phyloP scores from a whole-genome alignment of 176 grass and related monocot species.

The Oryza meyeriana region DNA sequence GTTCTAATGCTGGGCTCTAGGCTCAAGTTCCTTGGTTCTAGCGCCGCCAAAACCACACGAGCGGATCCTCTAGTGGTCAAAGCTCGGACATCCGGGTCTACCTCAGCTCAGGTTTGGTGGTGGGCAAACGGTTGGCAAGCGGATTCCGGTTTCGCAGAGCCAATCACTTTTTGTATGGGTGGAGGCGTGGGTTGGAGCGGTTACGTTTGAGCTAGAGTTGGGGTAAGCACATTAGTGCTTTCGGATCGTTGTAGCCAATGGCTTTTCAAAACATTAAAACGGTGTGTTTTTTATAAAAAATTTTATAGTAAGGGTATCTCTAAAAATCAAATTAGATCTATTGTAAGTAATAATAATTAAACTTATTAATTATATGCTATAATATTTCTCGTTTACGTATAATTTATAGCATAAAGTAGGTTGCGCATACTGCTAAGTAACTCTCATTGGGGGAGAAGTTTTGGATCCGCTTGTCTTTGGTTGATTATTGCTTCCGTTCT shows the following conservation, averaged over 20 bases:
- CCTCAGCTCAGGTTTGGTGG: not conserved
- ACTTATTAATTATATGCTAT: no score
- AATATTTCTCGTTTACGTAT: no score
- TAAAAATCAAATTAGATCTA: no score
- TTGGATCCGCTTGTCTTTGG: not conserved
- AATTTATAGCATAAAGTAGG: no score
- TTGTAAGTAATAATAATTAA: no score
- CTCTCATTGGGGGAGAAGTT: no score
- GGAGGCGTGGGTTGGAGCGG: constrained; percentile 1
- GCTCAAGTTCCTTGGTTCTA: constrained; percentile 43
- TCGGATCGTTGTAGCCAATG: no score
- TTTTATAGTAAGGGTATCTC: no score
- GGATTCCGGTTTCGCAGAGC: not conserved
- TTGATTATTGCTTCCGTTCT: not conserved
- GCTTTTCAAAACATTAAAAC: no score
- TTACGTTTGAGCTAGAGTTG: constrained; percentile 14
- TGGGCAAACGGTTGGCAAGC: not conserved
- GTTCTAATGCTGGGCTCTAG: constrained; percentile 6
- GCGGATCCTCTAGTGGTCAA: constrained; percentile 38
- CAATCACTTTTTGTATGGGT: not conserved
- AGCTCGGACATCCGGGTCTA: constrained; percentile 32
- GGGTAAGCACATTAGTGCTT: constrained; percentile 27
- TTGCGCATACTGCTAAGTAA: no score
- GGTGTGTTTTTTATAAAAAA: no score
- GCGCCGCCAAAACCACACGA: not conserved